A percentile compares a stretch with the other conserved stretches of the same genome.
Conservation (phyloP, 306 rosid genomes). For the Rosa chinensis region DNA sequence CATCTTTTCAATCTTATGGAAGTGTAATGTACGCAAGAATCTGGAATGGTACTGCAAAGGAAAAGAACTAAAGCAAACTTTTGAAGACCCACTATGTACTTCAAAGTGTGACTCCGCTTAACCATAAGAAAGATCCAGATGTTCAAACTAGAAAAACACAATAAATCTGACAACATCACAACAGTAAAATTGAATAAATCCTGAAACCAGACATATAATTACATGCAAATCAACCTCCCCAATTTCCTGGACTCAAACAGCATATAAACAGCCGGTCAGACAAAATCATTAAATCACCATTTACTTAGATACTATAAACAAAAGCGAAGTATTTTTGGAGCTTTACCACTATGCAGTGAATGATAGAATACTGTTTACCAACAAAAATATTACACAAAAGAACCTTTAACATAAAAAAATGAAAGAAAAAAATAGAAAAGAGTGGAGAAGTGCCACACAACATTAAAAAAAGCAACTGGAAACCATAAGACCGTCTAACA, state of each 20-base stretch:
- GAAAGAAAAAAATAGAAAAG: background rate
- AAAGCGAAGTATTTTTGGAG: background rate
- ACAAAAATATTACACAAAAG: background rate
- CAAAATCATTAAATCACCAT: background rate
- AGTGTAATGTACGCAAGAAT: background rate
- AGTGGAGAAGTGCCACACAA: background rate
- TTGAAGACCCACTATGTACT: no score
- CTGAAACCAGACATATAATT: no score
- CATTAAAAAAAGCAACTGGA: constrained; percentile 17
- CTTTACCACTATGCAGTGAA: background rate
- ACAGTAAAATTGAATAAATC: background rate
- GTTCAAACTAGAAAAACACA: background rate
- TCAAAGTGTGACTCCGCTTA: no score
- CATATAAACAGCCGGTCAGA: background rate
- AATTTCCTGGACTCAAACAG: background rate
- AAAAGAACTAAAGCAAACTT: no score
- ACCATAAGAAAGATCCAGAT: background rate
- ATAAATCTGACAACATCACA: background rate
- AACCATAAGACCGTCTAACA: constrained; percentile 17
- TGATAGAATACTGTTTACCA: background rate
- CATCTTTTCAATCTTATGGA: background rate
- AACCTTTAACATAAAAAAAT: background rate
- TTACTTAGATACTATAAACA: background rate
- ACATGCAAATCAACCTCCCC: background rate
- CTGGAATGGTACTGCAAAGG: background rate